A percentile compares a stretch with the other conserved stretches of the same genome.
Evolutionary conservation across 2,329 filamentous ascomycete genomes (phyloP).

Genomic region (Eutypella sp.): DNA sequence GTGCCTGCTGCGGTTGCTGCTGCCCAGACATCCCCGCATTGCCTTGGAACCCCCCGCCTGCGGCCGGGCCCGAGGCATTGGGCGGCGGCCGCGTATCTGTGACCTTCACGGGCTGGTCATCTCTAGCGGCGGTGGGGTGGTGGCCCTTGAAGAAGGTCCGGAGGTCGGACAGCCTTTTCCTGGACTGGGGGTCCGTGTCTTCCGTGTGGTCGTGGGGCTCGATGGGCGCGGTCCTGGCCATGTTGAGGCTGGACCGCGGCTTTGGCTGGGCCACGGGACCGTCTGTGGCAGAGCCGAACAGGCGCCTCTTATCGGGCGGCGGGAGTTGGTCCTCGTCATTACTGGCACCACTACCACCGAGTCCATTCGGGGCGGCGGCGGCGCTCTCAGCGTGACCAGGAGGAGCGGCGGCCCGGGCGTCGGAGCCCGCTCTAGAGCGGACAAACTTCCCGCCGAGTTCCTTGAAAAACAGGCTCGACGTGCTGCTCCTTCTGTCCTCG

Average conservation of each 20-base stretch:
- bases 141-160: slow-evolving; percentile 28
- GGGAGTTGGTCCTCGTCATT: slow-evolving; percentile 27
- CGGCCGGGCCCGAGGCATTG: slow-evolving; percentile 15
- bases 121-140: slow-evolving; percentile 18
- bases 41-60: slow-evolving; percentile 11
- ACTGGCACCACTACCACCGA: slow-evolving; percentile 33
- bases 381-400: slow-evolving; percentile 19
- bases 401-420: slow-evolving; percentile 15
- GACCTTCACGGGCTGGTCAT: slow-evolving; percentile 22
- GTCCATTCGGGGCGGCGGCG: slow-evolving; percentile 39
- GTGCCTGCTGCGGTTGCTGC: slow-evolving; percentile 1
- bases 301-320: slow-evolving; percentile 33
- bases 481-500: slow-evolving; percentile 27
- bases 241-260: slow-evolving; percentile 16
- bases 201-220: slow-evolving; percentile 13
- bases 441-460: slow-evolving; percentile 42
- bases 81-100: slow-evolving; percentile 7
- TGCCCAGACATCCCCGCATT: too few species aligned
- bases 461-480: slow-evolving; percentile 46
- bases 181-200: slow-evolving; percentile 14
- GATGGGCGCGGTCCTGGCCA: slow-evolving; percentile 14
- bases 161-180: slow-evolving; percentile 26
- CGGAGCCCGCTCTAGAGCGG: slow-evolving; percentile 27
- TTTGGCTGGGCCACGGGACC: slow-evolving; percentile 27
- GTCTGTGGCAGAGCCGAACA: slow-evolving; percentile 26